Evolutionary conservation across 345 rosid genomes (phyloP), one percentile per base, ranked within the genome.

Genomic region (Excoecaria cochinchinensis): DNA sequence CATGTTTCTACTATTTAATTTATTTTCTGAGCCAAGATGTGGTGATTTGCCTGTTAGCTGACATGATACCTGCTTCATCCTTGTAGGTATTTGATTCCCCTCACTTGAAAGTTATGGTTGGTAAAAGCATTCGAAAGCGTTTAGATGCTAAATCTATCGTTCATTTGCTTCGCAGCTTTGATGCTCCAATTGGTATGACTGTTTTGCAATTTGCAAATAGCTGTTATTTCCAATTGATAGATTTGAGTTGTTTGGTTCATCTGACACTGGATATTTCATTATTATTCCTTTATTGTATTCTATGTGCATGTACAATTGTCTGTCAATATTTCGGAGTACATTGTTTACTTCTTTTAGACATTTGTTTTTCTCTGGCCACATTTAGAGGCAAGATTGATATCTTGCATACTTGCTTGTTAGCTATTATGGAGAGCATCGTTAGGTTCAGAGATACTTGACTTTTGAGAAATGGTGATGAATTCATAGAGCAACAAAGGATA

Each of bases 1-100:
- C 8, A 51, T 44, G 44, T 12, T 6, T 51, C 15, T 51, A 39
- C 4, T 72, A n/a, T 21, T 44, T 19, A 3, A 42, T 13, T 25
- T 24, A 8, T 56, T 46, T 10, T 76, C 19, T 13, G 4, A 68
- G 57, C n/a, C 8, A 68, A 48, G 36, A 4, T 4, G 42, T 13
- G 12, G 5, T 16, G 59, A 3, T 58, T 58, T 11, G 13, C 63
- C 38, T 10, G 38, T 10, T 12, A 21, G 21, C 11, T 71, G 40
- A 22, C 10, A 10, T 51, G 36, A 36, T 59, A 46, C 66, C 39
- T 36, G 52, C 51, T 42, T 76, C 63, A 47, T 10, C 76, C 42
- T 61, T 70, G 76, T 75, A 95, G 97, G 99, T 91, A 22, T 95
- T 82, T 86, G 97, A 95, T 86, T 77, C 95, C 50, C 99, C 99